Evolutionary conservation across 352 stramenopile genomes (phyloP).

Genomic region (Globisporangium cystogenes): DNA sequence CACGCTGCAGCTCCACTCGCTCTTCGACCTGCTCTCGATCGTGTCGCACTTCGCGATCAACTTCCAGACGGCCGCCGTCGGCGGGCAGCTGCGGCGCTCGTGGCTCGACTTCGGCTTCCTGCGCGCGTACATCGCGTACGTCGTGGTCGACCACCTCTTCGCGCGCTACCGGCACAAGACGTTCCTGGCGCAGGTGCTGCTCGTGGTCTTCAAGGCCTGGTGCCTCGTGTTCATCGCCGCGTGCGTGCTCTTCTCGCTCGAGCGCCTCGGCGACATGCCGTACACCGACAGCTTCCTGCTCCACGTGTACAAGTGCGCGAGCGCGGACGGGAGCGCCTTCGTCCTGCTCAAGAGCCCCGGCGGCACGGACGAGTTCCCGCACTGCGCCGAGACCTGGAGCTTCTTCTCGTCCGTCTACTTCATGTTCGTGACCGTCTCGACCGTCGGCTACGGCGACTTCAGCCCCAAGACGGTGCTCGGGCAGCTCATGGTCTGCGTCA

Average conservation of each 20-base stretch:
- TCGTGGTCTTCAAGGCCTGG: constrained; percentile 71
- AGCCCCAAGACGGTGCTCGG: constrained; percentile 79
- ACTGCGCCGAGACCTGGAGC: constrained; percentile 78
- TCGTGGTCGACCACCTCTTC: constrained; percentile 74
- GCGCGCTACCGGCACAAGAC: constrained; percentile 70
- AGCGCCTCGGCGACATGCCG: constrained; percentile 76
- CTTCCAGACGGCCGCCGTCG: constrained; percentile 58
- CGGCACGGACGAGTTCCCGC: constrained; percentile 38
- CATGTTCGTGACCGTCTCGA: constrained; percentile 87
- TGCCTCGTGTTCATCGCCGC: constrained; percentile 83
- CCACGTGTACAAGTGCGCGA: constrained; percentile 83
- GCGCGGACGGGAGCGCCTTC: constrained; percentile 29
- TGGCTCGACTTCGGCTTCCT: constrained; percentile 88
- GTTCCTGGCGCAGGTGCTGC: constrained; percentile 68
- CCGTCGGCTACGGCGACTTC: constrained; percentile 84
- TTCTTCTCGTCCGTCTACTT: constrained; percentile 89
- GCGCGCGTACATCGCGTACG: constrained; percentile 79
- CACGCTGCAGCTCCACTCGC: constrained; percentile 54
- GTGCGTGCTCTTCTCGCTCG: constrained; percentile 78
- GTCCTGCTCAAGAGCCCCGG: constrained; percentile 50
- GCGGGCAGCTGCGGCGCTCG: constrained; percentile 48
- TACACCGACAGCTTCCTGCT: constrained; percentile 79
- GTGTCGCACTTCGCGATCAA: constrained; percentile 80
- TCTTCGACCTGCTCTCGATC: constrained; percentile 80
- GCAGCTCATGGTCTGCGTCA: constrained; percentile 67